A percentile compares a stretch with the other conserved stretches of the same genome.
phyloP scores from a whole-genome alignment of 106 monocot genomes.

The Chionographis japonica region DNA sequence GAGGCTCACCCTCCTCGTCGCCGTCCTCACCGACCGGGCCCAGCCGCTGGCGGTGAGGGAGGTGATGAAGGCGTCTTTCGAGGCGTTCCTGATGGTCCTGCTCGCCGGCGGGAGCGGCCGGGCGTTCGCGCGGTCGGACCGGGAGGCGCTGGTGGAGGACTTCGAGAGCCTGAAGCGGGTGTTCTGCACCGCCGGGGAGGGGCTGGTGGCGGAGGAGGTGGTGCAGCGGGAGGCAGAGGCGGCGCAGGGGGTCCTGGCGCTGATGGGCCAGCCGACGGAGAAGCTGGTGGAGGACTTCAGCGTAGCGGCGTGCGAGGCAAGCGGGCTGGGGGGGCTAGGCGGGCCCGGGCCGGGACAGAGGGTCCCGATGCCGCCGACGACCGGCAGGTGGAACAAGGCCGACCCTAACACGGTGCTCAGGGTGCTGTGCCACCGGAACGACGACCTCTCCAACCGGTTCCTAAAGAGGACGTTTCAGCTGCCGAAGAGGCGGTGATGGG shows the following conservation, averaged over 20 bases:
- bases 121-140: conserved; percentile 32
- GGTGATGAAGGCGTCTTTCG: conserved; percentile 59
- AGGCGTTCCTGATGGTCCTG: conserved; percentile 55
- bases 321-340: not conserved
- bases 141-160: conserved; percentile 43
- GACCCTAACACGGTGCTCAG: conserved; percentile 57
- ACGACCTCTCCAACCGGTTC: conserved; percentile 40
- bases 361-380: conserved; percentile 48
- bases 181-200: conserved; percentile 52
- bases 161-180: conserved; percentile 38
- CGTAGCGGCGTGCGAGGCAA: conserved; percentile 32
- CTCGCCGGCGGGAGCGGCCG: conserved; percentile 52
- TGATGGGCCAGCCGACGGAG: conserved; percentile 45
- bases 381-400: conserved; percentile 45
- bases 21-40: conserved; percentile 36
- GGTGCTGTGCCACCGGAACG: conserved; percentile 56
- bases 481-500: conserved; percentile 42
- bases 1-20: conserved; percentile 21
- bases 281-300: conserved; percentile 52
- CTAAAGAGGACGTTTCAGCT: conserved; percentile 55
- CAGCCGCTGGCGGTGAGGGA: conserved; percentile 49
- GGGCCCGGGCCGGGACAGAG: conserved; percentile 4
- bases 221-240: conserved; percentile 51
- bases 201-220: conserved; percentile 51
- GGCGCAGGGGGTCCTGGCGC: conserved; percentile 39